A percentile compares a stretch with the other conserved stretches of the same genome.
Evolutionary conservation across 768 basidiomycete genomes (phyloP).

Genomic region (Serendipita sp.): DNA sequence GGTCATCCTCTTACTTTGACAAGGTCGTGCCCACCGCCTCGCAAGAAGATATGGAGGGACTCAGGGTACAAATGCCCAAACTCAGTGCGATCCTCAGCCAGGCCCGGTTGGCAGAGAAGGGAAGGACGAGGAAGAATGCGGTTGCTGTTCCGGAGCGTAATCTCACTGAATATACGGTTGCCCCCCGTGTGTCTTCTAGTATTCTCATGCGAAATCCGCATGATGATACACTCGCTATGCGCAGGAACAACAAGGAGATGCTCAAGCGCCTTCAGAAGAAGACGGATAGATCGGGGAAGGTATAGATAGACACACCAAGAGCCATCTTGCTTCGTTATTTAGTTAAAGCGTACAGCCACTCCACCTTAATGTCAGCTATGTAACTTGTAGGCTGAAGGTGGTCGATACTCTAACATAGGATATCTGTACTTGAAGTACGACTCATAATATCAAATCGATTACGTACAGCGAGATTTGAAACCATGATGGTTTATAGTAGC

Average conservation of each 20-base stretch:
- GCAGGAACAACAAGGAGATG: conserved; percentile 4
- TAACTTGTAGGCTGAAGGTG: no score
- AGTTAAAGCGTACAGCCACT: no score
- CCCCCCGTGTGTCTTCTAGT: conserved; percentile 30
- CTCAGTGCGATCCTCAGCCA: conserved; percentile 22
- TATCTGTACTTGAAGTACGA: no score
- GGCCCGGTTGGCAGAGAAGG: conserved; percentile 34
- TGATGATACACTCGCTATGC: neutral
- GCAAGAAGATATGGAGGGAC: neutral
- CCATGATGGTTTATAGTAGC: no score
- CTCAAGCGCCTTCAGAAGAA: conserved; percentile 8
- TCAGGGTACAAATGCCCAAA: conserved; percentile 24
- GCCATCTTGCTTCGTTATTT: no score
- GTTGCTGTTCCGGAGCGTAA: conserved; percentile 70
- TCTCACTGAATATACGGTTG: conserved; percentile 63
- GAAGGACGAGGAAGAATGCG: conserved; percentile 56
- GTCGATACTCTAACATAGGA: no score
- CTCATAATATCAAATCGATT: no score
- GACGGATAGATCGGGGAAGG: conserved; percentile 1
- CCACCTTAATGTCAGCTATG: no score
- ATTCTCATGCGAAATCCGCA: neutral
- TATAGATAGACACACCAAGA: neutral
- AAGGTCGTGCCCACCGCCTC: neutral
- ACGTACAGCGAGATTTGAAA: no score
- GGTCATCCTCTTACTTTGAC: conserved; percentile 51